Evolutionary conservation across 179 eudicot genomes (phyloP), one percentile per base, ranked within the genome.

Genomic region (Beta lomatogona): DNA sequence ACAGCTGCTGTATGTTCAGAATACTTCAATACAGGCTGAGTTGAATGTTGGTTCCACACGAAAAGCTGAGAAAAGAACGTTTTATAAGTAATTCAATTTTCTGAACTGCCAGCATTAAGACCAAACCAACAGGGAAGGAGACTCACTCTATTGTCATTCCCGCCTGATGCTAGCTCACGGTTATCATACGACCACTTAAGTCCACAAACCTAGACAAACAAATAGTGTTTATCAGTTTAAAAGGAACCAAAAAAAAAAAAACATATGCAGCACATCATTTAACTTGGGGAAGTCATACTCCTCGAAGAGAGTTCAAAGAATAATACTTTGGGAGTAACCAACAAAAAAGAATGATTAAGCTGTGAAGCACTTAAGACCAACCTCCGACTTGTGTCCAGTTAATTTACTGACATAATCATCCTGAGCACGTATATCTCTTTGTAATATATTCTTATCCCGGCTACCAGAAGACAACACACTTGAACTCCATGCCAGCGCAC

Each of bases 1-100:
- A 95, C 98, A 80, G 99, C 99, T 64, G 99, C 99, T 22, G 94
- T 94, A 74, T 95, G 99, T 86, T 94, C 97, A 67, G 93, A 88
- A 81, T 92, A 94, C 86, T 91, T 94, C 78, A 92, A 85, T 59
- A 91, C 88, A 31, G 99, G 98, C 82, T 92, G 97, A 5, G 92
- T 91, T 55, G 97, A 89, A 86, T 95, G 89, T 67, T 90, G 94
- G 84, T 95, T 95, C 99, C 99, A 95, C n/a, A 95, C 98, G 53
- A 92, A 91, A 78, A 95, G 96, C 99, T 95, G 88, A 53, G 80
- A 1, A 66, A 14, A 80, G 22, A 70, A 52, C 10, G 46, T 25
- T 45, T 61, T 50, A 18, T 50, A 64, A 61, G 86, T 59, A 60
- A 50, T 60, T 73, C 54, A 25, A 78, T 57, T 18, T n/a, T 12